Percentiles rank a stretch among this genome's conserved stretches.
Conservation (phyloP, 306 rosid genomes). For the Carpinus fangiana region DNA sequence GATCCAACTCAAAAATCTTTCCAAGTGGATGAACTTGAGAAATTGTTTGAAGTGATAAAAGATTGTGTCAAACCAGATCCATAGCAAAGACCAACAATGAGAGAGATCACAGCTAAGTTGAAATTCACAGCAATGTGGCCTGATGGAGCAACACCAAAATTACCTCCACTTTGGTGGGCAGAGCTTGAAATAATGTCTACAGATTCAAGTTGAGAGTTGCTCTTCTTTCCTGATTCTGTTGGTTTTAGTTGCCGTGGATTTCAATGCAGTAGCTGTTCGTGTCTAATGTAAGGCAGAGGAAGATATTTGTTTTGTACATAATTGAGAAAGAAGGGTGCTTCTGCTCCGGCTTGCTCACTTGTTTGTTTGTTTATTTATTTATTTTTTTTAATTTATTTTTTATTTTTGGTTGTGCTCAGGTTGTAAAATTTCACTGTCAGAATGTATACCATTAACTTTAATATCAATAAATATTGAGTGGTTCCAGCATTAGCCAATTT, state of each 20-base stretch:
- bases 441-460: neutral
- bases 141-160: slow-evolving; percentile 71
- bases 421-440: neutral
- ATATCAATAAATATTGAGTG: slow-evolving; percentile 5
- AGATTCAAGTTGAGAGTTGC: slow-evolving; percentile 44
- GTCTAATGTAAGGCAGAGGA: slow-evolving; percentile 13
- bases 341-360: neutral
- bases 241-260: slow-evolving; percentile 26
- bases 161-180: slow-evolving; percentile 97
- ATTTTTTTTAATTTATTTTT: neutral
- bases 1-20: slow-evolving; percentile 62
- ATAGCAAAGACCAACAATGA: slow-evolving; percentile 59
- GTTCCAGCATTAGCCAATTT: neutral
- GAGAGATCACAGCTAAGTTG: slow-evolving; percentile 53
- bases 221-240: slow-evolving; percentile 25
- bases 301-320: slow-evolving; percentile 24
- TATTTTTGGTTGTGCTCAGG: neutral
- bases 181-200: slow-evolving; percentile 81
- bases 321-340: slow-evolving; percentile 4
- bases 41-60: slow-evolving; percentile 53
- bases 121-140: slow-evolving; percentile 72
- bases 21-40: slow-evolving; percentile 48
- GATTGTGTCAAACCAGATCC: slow-evolving; percentile 55
- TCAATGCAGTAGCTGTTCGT: slow-evolving; percentile 5
- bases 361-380: no score